These are phyloP conservation scores for Paraphoma sp. DNA, from an alignment of 2,329 filamentous ascomycete genomes.

Conservation along the genomic window DNA sequence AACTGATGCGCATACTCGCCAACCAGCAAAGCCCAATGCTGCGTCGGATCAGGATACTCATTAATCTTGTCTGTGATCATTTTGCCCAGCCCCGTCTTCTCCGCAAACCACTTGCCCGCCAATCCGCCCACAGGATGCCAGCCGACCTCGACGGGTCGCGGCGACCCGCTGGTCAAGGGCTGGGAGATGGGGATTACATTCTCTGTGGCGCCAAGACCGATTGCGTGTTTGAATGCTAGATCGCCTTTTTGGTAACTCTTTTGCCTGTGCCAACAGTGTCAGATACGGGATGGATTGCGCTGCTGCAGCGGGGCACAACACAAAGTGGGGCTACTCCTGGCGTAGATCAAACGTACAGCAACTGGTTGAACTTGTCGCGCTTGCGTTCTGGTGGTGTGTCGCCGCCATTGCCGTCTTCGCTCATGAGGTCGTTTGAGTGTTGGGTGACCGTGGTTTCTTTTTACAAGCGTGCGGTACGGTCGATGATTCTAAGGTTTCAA, in stretches of 20 bases:
- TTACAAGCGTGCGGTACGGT: neutral
- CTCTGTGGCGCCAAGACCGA: constrained; percentile 54
- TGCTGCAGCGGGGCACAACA: neutral
- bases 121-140: constrained; percentile 66
- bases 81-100: constrained; percentile 62
- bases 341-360: constrained; percentile 10
- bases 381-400: constrained; percentile 5
- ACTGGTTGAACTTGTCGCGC: constrained; percentile 10
- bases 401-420: constrained; percentile 1
- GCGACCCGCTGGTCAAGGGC: constrained; percentile 46
- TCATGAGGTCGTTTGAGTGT: constrained; percentile 4
- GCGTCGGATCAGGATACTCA: constrained; percentile 64
- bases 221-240: constrained; percentile 50
- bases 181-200: constrained; percentile 54
- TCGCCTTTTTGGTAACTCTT: constrained; percentile 45
- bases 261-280: constrained; percentile 10
- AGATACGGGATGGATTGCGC: neutral
- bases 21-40: constrained; percentile 67
- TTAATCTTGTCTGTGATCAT: constrained; percentile 63
- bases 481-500: neutral
- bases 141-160: constrained; percentile 59
- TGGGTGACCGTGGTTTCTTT: neutral
- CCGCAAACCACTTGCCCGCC: constrained; percentile 65
- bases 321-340: neutral
- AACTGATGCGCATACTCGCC: constrained; percentile 63